phyloP scores from a whole-genome alignment of 2,329 filamentous ascomycete genomes.

The Mollisia scopiformis region DNA sequence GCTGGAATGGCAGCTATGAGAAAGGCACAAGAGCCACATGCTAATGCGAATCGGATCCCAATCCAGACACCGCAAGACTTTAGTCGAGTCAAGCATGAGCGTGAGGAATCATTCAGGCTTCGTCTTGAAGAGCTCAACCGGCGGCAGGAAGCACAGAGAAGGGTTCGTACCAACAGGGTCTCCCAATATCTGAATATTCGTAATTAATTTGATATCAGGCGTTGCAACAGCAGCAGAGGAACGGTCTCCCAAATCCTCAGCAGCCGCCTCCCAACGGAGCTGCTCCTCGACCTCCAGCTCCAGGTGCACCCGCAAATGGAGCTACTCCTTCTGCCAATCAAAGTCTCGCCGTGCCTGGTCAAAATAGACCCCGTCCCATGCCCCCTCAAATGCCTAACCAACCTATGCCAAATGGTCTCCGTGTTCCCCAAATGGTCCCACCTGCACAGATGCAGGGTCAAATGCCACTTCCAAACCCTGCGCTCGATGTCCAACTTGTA shows the following conservation, averaged over 20 bases:
- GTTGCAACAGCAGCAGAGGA: slow-evolving; percentile 33
- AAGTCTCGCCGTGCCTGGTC: slow-evolving; percentile 33
- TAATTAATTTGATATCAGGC: slow-evolving; percentile 43
- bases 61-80: slow-evolving; percentile 83
- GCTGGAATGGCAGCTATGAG: slow-evolving; percentile 77
- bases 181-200: slow-evolving; percentile 12
- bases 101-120: slow-evolving; percentile 71
- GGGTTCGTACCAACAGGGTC: slow-evolving; percentile 47
- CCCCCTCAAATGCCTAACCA: slow-evolving; percentile 33
- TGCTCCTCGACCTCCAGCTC: slow-evolving; percentile 13
- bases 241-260: slow-evolving; percentile 26
- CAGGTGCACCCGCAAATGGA: slow-evolving; percentile 23
- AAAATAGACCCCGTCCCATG: slow-evolving; percentile 32
- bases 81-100: slow-evolving; percentile 84
- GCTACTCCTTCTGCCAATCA: slow-evolving; percentile 23
- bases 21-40: slow-evolving; percentile 71
- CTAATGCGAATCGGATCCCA: slow-evolving; percentile 43
- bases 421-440: slow-evolving; percentile 55
- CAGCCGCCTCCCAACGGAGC: slow-evolving; percentile 27
- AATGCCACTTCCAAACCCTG: slow-evolving; percentile 55
- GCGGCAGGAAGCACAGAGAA: slow-evolving; percentile 48
- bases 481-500: slow-evolving; percentile 57
- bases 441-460: slow-evolving; percentile 69
- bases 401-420: slow-evolving; percentile 33
- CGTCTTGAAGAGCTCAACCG: slow-evolving; percentile 53